Conservation (phyloP, 2,329 filamentous ascomycete species). For the Cyphellophora europaea region DNA sequence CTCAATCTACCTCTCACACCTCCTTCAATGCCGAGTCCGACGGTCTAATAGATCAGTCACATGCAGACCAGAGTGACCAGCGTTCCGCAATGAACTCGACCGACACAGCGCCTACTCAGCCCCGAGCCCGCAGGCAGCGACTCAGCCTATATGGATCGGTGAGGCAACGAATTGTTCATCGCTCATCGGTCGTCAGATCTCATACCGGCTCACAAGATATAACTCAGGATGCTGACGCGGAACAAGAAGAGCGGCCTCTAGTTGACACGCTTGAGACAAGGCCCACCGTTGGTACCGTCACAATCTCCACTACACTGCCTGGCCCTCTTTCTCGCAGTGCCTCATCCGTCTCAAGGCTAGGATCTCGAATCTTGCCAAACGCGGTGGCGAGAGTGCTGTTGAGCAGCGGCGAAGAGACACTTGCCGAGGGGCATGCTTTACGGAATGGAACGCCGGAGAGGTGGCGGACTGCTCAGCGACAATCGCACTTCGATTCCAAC, state of each 20-base stretch:
- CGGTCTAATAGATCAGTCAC: neutral
- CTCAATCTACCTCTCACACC: neutral
- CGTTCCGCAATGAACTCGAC: no score
- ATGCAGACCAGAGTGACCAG: no score
- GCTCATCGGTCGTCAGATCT: conserved; percentile 20
- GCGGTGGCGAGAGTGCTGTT: conserved; percentile 34
- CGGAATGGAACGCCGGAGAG: conserved; percentile 32
- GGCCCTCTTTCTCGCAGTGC: conserved; percentile 29
- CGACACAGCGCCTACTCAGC: no score
- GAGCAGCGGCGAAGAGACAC: conserved; percentile 36
- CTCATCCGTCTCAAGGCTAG: conserved; percentile 38
- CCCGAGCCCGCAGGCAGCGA: neutral
- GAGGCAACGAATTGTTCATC: conserved; percentile 6
- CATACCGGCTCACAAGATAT: conserved; percentile 20
- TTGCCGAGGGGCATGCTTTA: conserved; percentile 34
- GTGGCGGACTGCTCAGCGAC: conserved; percentile 10
- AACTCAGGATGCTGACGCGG: neutral
- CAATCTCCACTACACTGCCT: conserved; percentile 19
- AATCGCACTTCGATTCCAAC: conserved; percentile 6
- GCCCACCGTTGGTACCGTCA: conserved; percentile 17
- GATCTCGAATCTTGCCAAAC: conserved; percentile 38
- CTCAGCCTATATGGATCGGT: neutral
- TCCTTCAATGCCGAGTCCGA: neutral
- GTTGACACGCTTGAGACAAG: conserved; percentile 16
- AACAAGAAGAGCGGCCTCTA: conserved; percentile 27